Evolutionary conservation across 2,329 filamentous ascomycete genomes (phyloP).

Genomic region (Pyrenochaeta sp.): DNA sequence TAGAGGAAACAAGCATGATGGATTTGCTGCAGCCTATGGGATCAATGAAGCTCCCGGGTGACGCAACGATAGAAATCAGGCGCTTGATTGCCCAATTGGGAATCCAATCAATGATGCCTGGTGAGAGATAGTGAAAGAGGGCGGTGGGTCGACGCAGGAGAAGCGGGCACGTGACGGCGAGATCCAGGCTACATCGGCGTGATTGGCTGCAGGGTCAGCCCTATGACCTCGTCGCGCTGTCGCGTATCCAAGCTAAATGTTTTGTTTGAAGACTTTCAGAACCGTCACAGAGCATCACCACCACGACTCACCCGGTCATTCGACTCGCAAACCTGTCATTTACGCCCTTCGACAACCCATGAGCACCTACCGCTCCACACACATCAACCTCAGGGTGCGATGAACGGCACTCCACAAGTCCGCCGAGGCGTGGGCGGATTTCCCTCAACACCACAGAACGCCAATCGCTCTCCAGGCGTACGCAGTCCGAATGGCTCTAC

Average conservation of each 20-base stretch:
- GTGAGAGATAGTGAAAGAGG: not conserved
- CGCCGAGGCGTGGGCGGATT: slow-evolving; percentile 80
- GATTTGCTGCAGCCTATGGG: not conserved
- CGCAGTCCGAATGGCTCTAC: slow-evolving; percentile 33
- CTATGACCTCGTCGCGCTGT: slow-evolving; percentile 32
- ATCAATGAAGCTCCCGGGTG: slow-evolving; percentile 14
- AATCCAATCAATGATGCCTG: slow-evolving; percentile 8
- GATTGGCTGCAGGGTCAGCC: slow-evolving; percentile 29
- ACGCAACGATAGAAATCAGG: slow-evolving; percentile 11
- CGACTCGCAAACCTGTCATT: not conserved
- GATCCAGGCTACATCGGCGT: slow-evolving; percentile 13
- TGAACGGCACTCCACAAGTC: slow-evolving; percentile 78
- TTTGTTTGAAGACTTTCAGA: slow-evolving; percentile 35
- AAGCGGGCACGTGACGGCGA: slow-evolving; percentile 16
- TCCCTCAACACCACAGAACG: slow-evolving; percentile 74
- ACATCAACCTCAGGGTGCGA: slow-evolving; percentile 63
- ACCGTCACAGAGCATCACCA: slow-evolving; percentile 20
- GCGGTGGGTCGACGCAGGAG: not conserved
- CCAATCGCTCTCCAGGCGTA: slow-evolving; percentile 42
- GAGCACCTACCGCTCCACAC: slow-evolving; percentile 21
- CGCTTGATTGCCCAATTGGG: not conserved
- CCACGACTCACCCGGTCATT: not conserved
- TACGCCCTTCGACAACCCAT: slow-evolving; percentile 17
- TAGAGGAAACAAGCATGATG: slow-evolving; percentile 26
- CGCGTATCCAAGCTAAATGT: slow-evolving; percentile 31